These are phyloP conservation scores for Eleusine indica DNA, from an alignment of 176 grass and related monocot species.

Conservation along the genomic window DNA sequence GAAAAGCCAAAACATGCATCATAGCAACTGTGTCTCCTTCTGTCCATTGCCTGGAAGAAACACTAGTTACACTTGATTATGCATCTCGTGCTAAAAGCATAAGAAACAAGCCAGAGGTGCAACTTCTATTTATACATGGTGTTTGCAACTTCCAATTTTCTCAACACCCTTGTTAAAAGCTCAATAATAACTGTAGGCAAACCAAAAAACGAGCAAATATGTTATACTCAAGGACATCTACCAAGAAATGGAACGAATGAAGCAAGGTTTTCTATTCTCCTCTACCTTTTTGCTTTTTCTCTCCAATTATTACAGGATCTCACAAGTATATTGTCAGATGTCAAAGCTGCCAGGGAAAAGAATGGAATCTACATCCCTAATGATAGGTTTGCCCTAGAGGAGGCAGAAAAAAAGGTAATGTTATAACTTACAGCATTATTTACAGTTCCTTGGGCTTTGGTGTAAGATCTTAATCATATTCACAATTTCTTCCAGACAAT, in stretches of 20 bases:
- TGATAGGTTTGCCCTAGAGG: slow-evolving; percentile 70
- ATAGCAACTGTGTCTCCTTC: slow-evolving; percentile 92
- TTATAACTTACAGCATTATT: slow-evolving; percentile 22
- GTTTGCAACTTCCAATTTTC: slow-evolving; percentile 12
- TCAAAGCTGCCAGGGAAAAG: slow-evolving; percentile 82
- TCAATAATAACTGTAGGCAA: slow-evolving; percentile 56
- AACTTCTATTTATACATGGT: slow-evolving; percentile 28
- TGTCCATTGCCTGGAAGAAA: slow-evolving; percentile 74
- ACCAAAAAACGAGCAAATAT: slow-evolving; percentile 73
- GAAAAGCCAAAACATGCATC: slow-evolving; percentile 94
- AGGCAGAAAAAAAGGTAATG: slow-evolving; percentile 81
- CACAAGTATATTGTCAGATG: slow-evolving; percentile 60
- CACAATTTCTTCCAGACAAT: slow-evolving; percentile 57
- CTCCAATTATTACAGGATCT: slow-evolving; percentile 36
- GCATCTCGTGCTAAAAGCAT: slow-evolving; percentile 87
- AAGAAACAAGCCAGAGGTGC: slow-evolving; percentile 85
- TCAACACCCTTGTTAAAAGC: slow-evolving; percentile 32
- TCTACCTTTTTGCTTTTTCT: slow-evolving; percentile 26
- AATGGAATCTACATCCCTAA: slow-evolving; percentile 85
- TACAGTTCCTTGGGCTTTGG: slow-evolving; percentile 3
- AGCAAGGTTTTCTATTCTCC: slow-evolving; percentile 61
- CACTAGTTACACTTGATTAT: slow-evolving; percentile 88
- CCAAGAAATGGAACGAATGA: slow-evolving; percentile 88
- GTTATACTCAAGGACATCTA: slow-evolving; percentile 76
- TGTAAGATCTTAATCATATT: slow-evolving; percentile 20